Evolutionary conservation across 768 basidiomycete genomes (phyloP).

Genomic region (Leccinum imitatum): DNA sequence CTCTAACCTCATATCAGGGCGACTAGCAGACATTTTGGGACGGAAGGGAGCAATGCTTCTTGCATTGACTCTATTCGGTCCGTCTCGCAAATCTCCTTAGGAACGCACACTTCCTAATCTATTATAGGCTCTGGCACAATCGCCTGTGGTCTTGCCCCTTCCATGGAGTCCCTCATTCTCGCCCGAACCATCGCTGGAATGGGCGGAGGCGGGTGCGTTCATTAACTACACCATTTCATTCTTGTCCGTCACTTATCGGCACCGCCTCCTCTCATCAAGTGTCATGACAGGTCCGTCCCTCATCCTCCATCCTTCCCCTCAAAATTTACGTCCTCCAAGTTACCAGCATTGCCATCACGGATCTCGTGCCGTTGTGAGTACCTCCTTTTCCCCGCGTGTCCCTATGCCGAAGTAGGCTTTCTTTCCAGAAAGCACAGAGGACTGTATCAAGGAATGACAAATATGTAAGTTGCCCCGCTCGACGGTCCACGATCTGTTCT

Average conservation of each 20-base stretch:
- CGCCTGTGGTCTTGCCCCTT: conserved; percentile 82
- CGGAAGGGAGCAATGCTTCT: conserved; percentile 86
- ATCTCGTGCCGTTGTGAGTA: conserved; percentile 84
- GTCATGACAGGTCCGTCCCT: conserved; percentile 73
- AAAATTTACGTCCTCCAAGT: conserved; percentile 46
- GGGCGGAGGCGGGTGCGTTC: conserved; percentile 84
- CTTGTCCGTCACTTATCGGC: conserved; percentile 10
- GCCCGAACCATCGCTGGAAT: conserved; percentile 87
- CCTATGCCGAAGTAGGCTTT: conserved; percentile 3
- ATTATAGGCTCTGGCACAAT: conserved; percentile 74
- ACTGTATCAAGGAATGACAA: conserved; percentile 88
- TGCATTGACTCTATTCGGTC: conserved; percentile 82
- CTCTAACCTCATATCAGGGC: conserved; percentile 49
- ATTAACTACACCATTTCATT: background rate
- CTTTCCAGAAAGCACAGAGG: conserved; percentile 73
- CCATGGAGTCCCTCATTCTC: conserved; percentile 78
- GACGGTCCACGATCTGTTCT: conserved; percentile 8
- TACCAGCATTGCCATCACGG: conserved; percentile 79
- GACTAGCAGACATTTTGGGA: conserved; percentile 81
- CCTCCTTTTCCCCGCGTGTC: background rate
- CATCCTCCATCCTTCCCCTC: conserved; percentile 6
- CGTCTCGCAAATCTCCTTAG: conserved; percentile 21
- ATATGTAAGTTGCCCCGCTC: conserved; percentile 55
- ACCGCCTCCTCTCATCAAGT: conserved; percentile 41
- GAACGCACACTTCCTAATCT: conserved; percentile 18